phyloP scores from a whole-genome alignment of 1,139 yeast genomes.

The Wickerhamomyces sp. region DNA sequence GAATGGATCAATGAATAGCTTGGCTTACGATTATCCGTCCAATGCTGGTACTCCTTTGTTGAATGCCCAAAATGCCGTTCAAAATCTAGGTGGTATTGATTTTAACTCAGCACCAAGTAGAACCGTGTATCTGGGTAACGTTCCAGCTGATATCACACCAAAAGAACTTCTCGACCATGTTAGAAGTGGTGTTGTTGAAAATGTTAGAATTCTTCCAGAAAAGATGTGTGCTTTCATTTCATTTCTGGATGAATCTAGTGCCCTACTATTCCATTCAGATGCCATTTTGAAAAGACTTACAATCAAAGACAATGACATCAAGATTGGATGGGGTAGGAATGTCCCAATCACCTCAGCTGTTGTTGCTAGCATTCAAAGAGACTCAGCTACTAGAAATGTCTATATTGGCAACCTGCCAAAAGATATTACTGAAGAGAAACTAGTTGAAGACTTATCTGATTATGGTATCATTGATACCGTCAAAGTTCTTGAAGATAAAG shows the following conservation, averaged over 20 bases:
- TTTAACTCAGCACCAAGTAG: slow-evolving; percentile 60
- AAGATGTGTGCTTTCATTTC: slow-evolving; percentile 51
- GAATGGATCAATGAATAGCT: not conserved
- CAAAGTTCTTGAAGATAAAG: slow-evolving; percentile 69
- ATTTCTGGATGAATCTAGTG: slow-evolving; percentile 47
- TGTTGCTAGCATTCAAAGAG: slow-evolving; percentile 68
- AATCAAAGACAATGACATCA: slow-evolving; percentile 47
- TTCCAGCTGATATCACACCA: slow-evolving; percentile 77
- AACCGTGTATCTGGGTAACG: slow-evolving; percentile 86
- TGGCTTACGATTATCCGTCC: not conserved
- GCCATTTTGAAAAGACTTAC: slow-evolving; percentile 46
- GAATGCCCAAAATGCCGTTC: not conserved
- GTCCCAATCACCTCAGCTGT: slow-evolving; percentile 65
- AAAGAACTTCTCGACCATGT: slow-evolving; percentile 85
- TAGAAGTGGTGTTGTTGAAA: slow-evolving; percentile 86
- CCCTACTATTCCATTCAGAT: slow-evolving; percentile 54
- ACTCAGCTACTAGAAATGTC: slow-evolving; percentile 89
- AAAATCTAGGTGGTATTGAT: slow-evolving; percentile 14
- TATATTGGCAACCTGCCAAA: slow-evolving; percentile 72
- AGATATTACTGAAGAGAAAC: slow-evolving; percentile 53
- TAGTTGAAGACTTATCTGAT: slow-evolving; percentile 59
- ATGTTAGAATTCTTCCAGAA: slow-evolving; percentile 47
- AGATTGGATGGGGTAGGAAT: slow-evolving; percentile 79
- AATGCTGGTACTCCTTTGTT: not conserved
- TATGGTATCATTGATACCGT: slow-evolving; percentile 83